A percentile compares a stretch with the other conserved stretches of the same genome.
These are phyloP conservation scores for Sugiyamaella castrensis DNA, from an alignment of 1,139 yeast species.

Conservation along the genomic window DNA sequence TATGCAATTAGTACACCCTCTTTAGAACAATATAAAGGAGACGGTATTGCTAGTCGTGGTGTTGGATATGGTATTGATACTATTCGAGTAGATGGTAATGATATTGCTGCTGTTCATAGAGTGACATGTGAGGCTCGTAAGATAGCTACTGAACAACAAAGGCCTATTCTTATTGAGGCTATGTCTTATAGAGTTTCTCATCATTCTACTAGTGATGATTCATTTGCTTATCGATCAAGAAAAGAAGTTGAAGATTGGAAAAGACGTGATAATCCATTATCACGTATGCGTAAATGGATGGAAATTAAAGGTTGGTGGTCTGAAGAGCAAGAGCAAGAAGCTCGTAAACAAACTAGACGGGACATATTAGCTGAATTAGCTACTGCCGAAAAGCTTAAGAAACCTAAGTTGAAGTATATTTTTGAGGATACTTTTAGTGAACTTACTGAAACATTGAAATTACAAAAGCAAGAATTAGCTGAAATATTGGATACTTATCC, in stretches of 20 bases:
- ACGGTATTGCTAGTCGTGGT: constrained; percentile 39
- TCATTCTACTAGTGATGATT: constrained; percentile 41
- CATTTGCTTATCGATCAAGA: constrained; percentile 38
- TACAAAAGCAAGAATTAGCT: constrained; percentile 33
- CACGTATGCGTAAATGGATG: constrained; percentile 38
- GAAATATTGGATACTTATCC: constrained; percentile 35
- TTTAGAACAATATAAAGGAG: constrained; percentile 39
- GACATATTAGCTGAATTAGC: constrained; percentile 32
- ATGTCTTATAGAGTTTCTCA: constrained; percentile 41
- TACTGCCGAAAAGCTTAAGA: constrained; percentile 35
- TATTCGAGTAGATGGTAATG: constrained; percentile 40
- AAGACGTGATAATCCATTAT: constrained; percentile 37
- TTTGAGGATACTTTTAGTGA: constrained; percentile 32
- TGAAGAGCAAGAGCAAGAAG: constrained; percentile 32
- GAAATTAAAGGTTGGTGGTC: constrained; percentile 35
- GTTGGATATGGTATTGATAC: constrained; percentile 40
- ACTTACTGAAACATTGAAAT: constrained; percentile 29
- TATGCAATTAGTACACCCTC: constrained; percentile 40
- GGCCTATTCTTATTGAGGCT: constrained; percentile 38
- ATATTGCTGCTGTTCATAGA: constrained; percentile 36
- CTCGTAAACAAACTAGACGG: constrained; percentile 29
- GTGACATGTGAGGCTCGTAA: constrained; percentile 35
- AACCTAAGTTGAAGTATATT: constrained; percentile 32
- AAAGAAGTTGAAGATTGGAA: constrained; percentile 40
- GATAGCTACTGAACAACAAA: constrained; percentile 33